Evolutionary conservation across 129 eudicot genomes (phyloP), one percentile per base, ranked within the genome.

Genomic region (carrot (Daucus carota)): DNA sequence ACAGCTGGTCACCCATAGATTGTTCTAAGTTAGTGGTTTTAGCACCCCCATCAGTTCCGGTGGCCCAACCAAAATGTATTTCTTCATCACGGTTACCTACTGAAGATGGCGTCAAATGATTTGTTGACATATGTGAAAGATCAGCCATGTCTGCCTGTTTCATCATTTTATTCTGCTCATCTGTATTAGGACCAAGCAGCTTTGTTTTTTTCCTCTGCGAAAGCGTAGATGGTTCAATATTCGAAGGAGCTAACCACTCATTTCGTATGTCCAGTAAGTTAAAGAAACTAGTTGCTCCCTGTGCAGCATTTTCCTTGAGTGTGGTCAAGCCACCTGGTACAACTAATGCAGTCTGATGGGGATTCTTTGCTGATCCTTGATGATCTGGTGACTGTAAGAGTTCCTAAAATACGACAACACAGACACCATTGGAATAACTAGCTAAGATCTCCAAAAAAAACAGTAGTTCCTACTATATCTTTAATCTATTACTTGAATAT

Each of bases 1-100:
- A 82, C 74, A 85, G 77, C 73, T 68, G 86, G 70, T 82, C 84
- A 73, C 74, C 79, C 75, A 40, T 69, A 70, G 85, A 34, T 67
- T 52, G 83, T 79, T 69, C 85, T 45, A 73, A 69, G 46, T 77
- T 76, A 77, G 18, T 32, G 17, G 63, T 76, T 57, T 47, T 78
- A 41, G 73, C 18, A 52, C 43, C 63, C 60, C 76, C 85, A 80
- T 73, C 47, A 31, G 73, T 50, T 73, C 85, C 38, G 71, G 74
- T 67, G 40, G 28, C 72, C 63, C 48, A 42, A 44, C 68, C 80
- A 44, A 11, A 9, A 54, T 59, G 8, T 29, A 48, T 15, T 33
- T 69, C 81, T 79, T 83, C 71, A 80, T 54, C 48, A 28, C 70
- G 75, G 36, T 22, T 73, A 52, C 54, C 75, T 44, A 48, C 77